These are phyloP conservation scores for Euphorbia corollata DNA, from an alignment of 441 rosid genomes.

Conservation along the genomic window DNA sequence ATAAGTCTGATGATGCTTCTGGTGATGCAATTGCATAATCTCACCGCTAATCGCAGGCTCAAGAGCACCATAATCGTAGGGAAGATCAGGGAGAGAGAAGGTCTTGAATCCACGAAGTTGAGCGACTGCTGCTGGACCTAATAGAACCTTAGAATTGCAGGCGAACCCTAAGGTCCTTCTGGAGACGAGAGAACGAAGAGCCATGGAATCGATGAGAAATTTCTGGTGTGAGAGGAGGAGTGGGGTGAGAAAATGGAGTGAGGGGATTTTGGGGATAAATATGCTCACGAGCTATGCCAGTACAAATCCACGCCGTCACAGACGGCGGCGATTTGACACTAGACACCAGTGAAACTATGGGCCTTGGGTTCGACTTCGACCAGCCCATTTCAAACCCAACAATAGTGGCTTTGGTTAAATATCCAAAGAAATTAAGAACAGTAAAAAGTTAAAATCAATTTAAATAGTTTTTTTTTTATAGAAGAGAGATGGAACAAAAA, in stretches of 20 bases:
- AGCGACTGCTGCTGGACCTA: constrained; percentile 3
- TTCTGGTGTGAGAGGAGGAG: neutral
- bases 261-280: neutral
- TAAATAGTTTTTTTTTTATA: too few species aligned
- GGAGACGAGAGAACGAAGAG: constrained; percentile 38
- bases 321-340: too few species aligned
- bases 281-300: neutral
- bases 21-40: constrained; percentile 93
- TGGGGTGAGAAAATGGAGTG: too few species aligned
- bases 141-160: constrained; percentile 19
- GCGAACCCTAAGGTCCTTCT: constrained; percentile 31
- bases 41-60: constrained; percentile 83
- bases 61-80: constrained; percentile 77
- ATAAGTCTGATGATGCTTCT: constrained; percentile 89
- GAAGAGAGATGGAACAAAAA: too few species aligned
- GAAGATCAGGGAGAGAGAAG: constrained; percentile 77
- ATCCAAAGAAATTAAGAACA: too few species aligned
- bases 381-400: too few species aligned
- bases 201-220: constrained; percentile 30
- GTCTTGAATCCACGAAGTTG: constrained; percentile 48
- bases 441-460: too few species aligned
- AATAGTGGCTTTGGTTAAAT: too few species aligned
- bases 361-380: too few species aligned
- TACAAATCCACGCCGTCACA: too few species aligned
- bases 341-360: too few species aligned